Conservation (phyloP, 306 rosid species). For the Carpinus fangiana region DNA sequence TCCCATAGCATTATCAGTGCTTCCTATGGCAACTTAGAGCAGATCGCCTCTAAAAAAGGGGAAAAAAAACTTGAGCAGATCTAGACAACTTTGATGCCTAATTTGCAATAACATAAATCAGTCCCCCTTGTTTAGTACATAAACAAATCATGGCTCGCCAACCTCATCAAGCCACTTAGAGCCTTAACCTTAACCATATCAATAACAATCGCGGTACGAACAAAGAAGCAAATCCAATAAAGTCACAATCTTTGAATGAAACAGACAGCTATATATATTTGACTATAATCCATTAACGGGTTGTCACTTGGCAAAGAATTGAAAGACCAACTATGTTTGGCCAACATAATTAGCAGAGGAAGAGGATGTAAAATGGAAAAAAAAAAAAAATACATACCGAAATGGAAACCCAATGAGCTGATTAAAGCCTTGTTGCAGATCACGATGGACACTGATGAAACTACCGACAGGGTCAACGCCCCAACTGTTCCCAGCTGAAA, state of each 20-base stretch:
- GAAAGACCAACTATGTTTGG: background rate
- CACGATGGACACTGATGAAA: constrained; percentile 85
- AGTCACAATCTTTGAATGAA: background rate
- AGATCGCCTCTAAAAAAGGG: no score
- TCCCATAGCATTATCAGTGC: no score
- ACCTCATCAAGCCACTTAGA: constrained; percentile 1
- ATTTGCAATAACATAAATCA: background rate
- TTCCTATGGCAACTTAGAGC: no score
- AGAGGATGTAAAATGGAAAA: background rate
- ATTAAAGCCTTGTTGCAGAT: constrained; percentile 83
- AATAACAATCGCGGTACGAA: background rate
- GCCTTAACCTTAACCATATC: background rate
- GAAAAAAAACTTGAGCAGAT: no score
- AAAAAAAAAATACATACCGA: constrained; percentile 47
- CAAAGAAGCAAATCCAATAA: background rate
- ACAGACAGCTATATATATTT: background rate
- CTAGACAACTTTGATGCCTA: background rate
- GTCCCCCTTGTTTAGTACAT: background rate
- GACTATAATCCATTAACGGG: background rate
- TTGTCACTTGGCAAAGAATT: constrained; percentile 6
- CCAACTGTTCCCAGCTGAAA: constrained; percentile 80
- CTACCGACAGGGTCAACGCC: constrained; percentile 78
- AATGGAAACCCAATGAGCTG: constrained; percentile 66
- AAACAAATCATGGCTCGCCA: background rate
- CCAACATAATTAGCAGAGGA: background rate